phyloP scores from a whole-genome alignment of 305 asterid genomes.

The Fraxinus xanthoxyloides region DNA sequence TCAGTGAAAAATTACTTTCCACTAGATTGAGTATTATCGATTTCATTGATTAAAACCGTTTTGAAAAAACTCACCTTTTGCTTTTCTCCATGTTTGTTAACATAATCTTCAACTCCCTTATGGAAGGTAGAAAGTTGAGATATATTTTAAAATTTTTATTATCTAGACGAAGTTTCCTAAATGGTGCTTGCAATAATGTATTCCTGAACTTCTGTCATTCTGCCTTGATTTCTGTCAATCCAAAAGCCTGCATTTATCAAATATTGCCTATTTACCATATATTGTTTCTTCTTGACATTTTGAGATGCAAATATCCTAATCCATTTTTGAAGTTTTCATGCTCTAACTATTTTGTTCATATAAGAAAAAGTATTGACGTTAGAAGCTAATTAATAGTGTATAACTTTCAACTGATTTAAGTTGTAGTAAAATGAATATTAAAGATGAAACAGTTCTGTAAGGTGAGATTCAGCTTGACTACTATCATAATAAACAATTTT shows the following conservation, averaged over 20 bases:
- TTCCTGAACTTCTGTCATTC: background rate
- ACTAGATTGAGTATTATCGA: background rate
- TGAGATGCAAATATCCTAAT: background rate
- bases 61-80: background rate
- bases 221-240: background rate
- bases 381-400: background rate
- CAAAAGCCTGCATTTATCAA: background rate
- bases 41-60: constrained; percentile 11
- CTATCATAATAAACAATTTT: background rate
- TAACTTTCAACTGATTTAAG: background rate
- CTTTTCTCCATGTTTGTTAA: background rate
- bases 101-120: background rate
- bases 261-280: background rate
- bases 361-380: background rate
- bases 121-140: background rate
- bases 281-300: background rate
- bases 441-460: background rate
- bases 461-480: background rate
- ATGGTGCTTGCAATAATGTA: background rate
- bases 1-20: background rate
- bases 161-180: background rate
- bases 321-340: background rate
- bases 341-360: background rate
- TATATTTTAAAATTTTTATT: background rate
- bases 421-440: background rate